phyloP scores from a whole-genome alignment of 2,329 filamentous ascomycete genomes.

The Aspergillus proliferans region DNA sequence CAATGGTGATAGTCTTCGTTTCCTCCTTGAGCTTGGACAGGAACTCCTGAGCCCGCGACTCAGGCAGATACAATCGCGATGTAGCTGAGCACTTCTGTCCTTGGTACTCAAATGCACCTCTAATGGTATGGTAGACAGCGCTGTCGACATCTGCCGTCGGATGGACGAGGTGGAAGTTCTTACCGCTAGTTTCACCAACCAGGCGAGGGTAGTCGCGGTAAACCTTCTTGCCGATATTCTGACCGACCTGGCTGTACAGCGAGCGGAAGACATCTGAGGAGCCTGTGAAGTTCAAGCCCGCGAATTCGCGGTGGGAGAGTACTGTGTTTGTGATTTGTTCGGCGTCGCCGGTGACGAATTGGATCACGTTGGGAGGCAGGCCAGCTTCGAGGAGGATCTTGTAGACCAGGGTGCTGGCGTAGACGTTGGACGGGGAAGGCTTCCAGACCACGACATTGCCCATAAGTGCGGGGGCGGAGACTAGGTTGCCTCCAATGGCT shows the following conservation, averaged over 20 bases:
- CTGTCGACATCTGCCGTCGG: conserved; percentile 66
- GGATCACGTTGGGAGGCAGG: conserved; percentile 79
- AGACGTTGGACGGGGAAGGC: conserved; percentile 77
- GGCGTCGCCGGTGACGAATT: conserved; percentile 85
- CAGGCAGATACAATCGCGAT: conserved; percentile 68
- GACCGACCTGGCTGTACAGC: conserved; percentile 77
- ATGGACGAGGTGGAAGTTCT: conserved; percentile 85
- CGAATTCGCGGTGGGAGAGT: conserved; percentile 70
- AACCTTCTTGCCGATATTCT: conserved; percentile 67
- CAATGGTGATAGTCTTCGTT: conserved; percentile 62
- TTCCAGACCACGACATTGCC: conserved; percentile 97
- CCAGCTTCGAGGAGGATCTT: conserved; percentile 88
- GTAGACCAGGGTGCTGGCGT: conserved; percentile 81
- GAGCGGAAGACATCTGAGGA: conserved; percentile 83
- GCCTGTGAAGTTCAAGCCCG: conserved; percentile 83
- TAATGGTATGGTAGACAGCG: conserved; percentile 71
- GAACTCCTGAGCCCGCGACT: conserved; percentile 66
- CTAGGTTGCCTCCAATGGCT: conserved; percentile 80
- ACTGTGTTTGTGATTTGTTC: conserved; percentile 72
- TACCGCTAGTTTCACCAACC: conserved; percentile 82
- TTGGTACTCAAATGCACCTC: conserved; percentile 81
- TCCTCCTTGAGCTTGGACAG: conserved; percentile 59
- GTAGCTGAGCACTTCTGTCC: conserved; percentile 84
- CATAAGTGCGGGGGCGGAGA: conserved; percentile 74
- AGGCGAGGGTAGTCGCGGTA: conserved; percentile 79